Evolutionary conservation across 2,329 filamentous ascomycete species (phyloP), one percentile per base, ranked within the genome.

Genomic region (Botrytis fragariae): DNA sequence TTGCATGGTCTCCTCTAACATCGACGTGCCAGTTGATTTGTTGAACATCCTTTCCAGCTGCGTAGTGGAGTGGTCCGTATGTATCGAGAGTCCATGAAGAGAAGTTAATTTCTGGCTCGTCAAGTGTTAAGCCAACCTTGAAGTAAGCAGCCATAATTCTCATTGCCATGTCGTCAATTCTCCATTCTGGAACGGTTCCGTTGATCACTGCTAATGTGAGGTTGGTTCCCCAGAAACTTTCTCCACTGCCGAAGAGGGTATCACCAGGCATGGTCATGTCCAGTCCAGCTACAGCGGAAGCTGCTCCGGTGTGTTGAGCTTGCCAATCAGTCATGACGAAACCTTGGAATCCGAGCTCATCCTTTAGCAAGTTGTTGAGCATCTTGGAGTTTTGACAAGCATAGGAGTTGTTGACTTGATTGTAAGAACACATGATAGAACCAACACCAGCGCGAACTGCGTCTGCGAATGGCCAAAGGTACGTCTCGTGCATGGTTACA

Each of bases 201-300:
- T 98, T 98, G 77, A 97, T 83, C 9, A 98, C 90, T 1, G 93
- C 93, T 65, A 97, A 85, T 2, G 95, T 98, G 77, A 98, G 83
- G 82, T 98, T 98, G 42, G 90, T 84, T 16, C 95, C 95, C 92
- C 93, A 97, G 85, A 68, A 81, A 67, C 74, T 78, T 69, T 83
- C 82, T 10, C 92, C 92, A 6, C 87, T 89, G 82, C 92, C 89
- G 84, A 98, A 97, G 32, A 83, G 76, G 1, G 92, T 92, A 80
- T 98, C 95, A 72, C 93, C 93, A 1, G 92, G 92, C 93, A 96
- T 96, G n/a, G 87, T 87, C 92, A 96, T 94, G 81, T 97, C 94
- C 37, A 72, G 48, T 60, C 70, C 70, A 51, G 70, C 70, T 39
- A 60, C 62, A 9, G 70, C 70, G 7, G 62, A 68, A n/a, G 62